Conservation (phyloP, 148 eudicot species). For the Selenicereus undatus region DNA sequence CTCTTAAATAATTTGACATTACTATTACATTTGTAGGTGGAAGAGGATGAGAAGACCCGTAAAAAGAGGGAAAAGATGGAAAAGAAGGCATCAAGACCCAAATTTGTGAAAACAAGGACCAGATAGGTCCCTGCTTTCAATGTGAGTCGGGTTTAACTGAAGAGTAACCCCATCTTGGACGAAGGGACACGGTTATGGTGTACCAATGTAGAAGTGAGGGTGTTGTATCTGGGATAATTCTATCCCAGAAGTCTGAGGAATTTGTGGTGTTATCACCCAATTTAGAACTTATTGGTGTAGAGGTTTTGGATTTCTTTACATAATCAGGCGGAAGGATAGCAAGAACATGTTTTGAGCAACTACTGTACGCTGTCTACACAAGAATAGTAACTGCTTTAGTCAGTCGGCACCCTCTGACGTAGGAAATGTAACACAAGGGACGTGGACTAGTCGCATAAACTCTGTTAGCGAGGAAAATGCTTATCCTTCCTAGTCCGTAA, state of each 20-base stretch:
- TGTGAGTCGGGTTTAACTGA: no score
- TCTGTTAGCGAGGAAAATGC: no score
- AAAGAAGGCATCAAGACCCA: conserved; percentile 63
- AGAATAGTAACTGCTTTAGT: no score
- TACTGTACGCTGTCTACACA: no score
- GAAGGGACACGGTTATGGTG: neutral
- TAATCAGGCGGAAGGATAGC: no score
- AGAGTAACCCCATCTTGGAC: neutral
- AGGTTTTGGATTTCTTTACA: no score
- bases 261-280: neutral
- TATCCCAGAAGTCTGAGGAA: neutral
- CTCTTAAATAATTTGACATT: neutral
- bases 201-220: neutral
- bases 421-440: no score
- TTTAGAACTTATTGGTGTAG: conserved; percentile 1
- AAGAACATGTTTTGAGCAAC: no score
- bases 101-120: conserved; percentile 43
- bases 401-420: no score
- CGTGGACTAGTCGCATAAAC: no score
- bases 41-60: conserved; percentile 66
- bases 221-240: neutral
- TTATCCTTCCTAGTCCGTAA: no score
- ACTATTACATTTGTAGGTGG: conserved; percentile 33
- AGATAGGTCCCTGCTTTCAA: conserved; percentile 23
- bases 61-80: conserved; percentile 74